Base-by-base conservation (phyloP, 2,329 filamentous ascomycete species). In the Xylogone sp. region DNA sequence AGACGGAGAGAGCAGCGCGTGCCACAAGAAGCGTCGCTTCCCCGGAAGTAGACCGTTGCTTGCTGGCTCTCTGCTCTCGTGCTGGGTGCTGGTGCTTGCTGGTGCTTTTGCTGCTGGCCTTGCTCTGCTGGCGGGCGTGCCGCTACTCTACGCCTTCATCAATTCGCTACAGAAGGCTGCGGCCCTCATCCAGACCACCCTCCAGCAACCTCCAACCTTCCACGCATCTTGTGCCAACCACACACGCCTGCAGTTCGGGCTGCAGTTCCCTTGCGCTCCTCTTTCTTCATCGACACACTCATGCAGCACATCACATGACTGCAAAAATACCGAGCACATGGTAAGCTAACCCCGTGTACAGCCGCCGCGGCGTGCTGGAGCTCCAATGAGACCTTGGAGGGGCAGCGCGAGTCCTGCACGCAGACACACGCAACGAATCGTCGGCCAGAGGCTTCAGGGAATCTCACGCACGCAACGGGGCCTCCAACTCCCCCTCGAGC, bases 401-500 rank as follows among this genome's bases (percentile, higher is more conserved):
- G 5, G 34, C 34, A 75, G 43, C 76, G 77, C 16, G 68, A 68
- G n/a, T 71, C 73, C 21, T 68, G 71, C n/a, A 68, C 68, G 24
- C 75, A 79, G 44, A 78, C 81, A 61, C 71, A 76, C 24, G 70
- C 78, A 34, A 72, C 79, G 20, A 39, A 39, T 39, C 5, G n/a
- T 16, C 34, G 34, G 34, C 34, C 34, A 21, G 31, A 45, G 43
- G n/a, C 22, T 94, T 90, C 78, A 65, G 75, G 31, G 69, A 75
- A 13, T 78, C 85, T 0, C 89, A 95, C 67, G 75, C 78, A 16
- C 74, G 90, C 5, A 70, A 96, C 22, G 87, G 88, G 3, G 80
- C 80, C 21, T 65, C 92, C 22, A 96, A 96, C 75, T 83, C 83
- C 61, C 76, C 61, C 76, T 95, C 34, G 34, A 39, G 85, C 20